Evolutionary conservation across 768 basidiomycete genomes (phyloP), one percentile per base, ranked within the genome.

Genomic region (Multifurca ochricompacta): DNA sequence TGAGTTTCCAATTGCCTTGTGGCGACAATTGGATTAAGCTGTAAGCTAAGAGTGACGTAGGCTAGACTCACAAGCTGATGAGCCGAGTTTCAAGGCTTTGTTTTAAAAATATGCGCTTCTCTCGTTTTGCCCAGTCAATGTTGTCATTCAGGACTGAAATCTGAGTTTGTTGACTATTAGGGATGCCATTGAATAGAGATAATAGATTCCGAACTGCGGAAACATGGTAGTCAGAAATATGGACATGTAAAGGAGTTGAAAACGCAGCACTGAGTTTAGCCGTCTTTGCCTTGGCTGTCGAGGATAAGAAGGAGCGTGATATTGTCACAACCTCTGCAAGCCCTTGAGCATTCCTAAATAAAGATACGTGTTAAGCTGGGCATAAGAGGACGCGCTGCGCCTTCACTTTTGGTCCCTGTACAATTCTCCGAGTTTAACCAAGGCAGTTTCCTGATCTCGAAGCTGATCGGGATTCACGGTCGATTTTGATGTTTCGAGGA

Each of bases 281-380:
- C 0, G 95, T 96, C 70, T 97, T 96, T 1, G 93, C 94, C 70
- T 97, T 97, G 14, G 94, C 94, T 0, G 91, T 89, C n/a, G 87
- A 86, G 0, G 89, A 84, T 79, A 95, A 89, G 74, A 94, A 92
- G 10, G 69, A 65, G 0, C 92, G 74, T 0, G 90, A 91, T 25
- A 85, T 75, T 0, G 82, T 87, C 51, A 96, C 89, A 34, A 95
- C 83, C 51, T 91, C 80, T 9, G 92, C 90, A 2, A 98, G 76
- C 16, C 87, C 88, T 57, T 83, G 69, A 18, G 89, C 83, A 73
- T 97, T 87, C 64, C 92, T 96, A 60, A 31, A 32, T 11, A 30
- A 40, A 28, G 21, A 13, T 45, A 39, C 7, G 4, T 48, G 28
- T 50, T 13, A 51, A 23, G 40, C 4, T 5, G 9, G n/a, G 5